Evolutionary conservation across 306 rosid genomes (phyloP), one percentile per base, ranked within the genome.

Genomic region (Ormosia emarginata): DNA sequence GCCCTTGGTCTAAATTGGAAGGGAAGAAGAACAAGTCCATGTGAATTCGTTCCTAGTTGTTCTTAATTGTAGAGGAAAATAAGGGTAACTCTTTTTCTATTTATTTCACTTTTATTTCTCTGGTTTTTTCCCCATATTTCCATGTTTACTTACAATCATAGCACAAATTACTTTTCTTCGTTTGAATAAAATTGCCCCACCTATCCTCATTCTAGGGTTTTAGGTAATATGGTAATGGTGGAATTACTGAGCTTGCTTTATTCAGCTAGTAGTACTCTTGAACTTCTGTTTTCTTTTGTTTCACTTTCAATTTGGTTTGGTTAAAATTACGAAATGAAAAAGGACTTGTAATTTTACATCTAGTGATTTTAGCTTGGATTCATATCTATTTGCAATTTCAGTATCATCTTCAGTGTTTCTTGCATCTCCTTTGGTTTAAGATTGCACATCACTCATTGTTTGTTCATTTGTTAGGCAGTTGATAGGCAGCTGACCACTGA

Each of bases 401-500:
- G 34, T 4, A 43, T 66, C 46, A 9, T 4, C 40, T 63, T 30
- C 17, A 8, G 15, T 53, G 67, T 81, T 64, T 13, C 6, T 53
- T 78, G n/a, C 37, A 14, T 37, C 53, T 44, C 37, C 30, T 8
- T 39, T 58, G 76, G 30, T 29, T 66, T 56, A 30, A 43, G 62
- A 14, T 77, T 53, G 49, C 52, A 32, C 15, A 17, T 37, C 6
- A 58, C 75, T 78, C 5, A 40, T 74, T 69, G 46, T 47, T 72
- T 61, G 52, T 69, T 84, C 40, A 17, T 61, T 67, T 72, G 5
- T 66, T 70, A 67, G 65, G 74, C 59, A 96, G 98, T 96, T 87
- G 98, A 96, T 85, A 92, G 89, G 88, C n/a, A n/a, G n/a, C 85
- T 96, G 72, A 94, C 99, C 3, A 81, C 91, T 2, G 97, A 93